Base-by-base conservation (phyloP, 768 basidiomycete species). In the Mycena albidolilacea region DNA sequence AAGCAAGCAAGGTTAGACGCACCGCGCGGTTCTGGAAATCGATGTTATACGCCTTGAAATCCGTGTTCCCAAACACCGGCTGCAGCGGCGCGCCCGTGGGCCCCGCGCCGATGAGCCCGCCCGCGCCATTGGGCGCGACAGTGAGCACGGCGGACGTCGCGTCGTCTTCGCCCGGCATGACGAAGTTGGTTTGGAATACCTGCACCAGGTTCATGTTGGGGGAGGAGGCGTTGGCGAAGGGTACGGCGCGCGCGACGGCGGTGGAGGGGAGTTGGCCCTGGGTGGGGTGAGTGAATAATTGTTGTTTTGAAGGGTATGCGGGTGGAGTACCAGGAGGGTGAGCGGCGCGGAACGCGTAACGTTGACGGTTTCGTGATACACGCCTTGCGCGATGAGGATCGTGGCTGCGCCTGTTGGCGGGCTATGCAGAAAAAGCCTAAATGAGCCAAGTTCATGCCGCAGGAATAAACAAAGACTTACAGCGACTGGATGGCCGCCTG, bases 1-100 rank as follows among this genome's bases (percentile, higher is more conserved):
- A 2, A 8, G 15, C 12, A 21, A 3, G 15, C 41, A 54, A 46
- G 69, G 17, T 19, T 43, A 19, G 12, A 80, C 88, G 69, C 72
- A 92, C 91, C n/a, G 91, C 91, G 71, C 88, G 84, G 73, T 92
- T 93, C 67, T 90, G 85, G 69, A 92, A 90, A 77, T 92, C 87
- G 71, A 93, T 88, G 74, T 92, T 92, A 72, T 92, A 92, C 10
- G 86, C 88, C 74, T 83, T 90, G 81, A 92, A 92, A 75, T 93
- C 87, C 30, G 78, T 72, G 70, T 83, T 90, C 0, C 91, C 91
- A 64, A 89, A 90, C 12, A 82, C 77, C 5, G 85, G 84, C 72
- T 90, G 85, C 1, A 84, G 79, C 19, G 87, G 90, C 0, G 90
- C 90, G 1, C 90, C 90, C 8, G 85, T 88, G 1, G 90, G 86